These are phyloP conservation scores for Prosopis cineraria DNA, from an alignment of 306 rosid species.

Conservation along the genomic window DNA sequence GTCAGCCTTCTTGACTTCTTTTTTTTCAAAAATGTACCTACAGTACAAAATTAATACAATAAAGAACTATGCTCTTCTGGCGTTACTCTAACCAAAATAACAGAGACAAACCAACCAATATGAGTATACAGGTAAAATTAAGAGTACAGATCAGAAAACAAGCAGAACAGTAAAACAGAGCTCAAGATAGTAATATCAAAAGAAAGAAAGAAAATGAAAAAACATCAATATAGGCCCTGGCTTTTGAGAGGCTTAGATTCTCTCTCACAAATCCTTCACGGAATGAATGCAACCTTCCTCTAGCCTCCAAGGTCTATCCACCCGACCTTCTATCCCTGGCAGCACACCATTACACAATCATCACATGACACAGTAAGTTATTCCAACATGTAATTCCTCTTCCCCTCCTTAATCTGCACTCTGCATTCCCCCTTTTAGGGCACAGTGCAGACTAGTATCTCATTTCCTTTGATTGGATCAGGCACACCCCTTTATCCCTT, in stretches of 20 bases:
- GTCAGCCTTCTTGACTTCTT: conserved; percentile 56
- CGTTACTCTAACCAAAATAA: background rate
- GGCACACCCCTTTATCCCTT: no score
- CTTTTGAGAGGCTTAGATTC: background rate
- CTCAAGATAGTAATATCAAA: background rate
- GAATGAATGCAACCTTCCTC: background rate
- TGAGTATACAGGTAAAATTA: background rate
- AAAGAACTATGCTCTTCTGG: background rate
- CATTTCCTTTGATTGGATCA: no score
- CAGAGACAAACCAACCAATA: background rate
- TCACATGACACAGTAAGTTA: no score
- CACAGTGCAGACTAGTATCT: no score
- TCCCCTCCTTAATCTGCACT: no score
- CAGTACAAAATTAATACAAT: conserved; percentile 4
- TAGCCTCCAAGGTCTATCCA: background rate
- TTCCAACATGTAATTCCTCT: background rate
- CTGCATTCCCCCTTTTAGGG: no score
- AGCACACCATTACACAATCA: background rate
- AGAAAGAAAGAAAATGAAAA: background rate
- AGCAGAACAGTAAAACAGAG: background rate
- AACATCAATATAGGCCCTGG: background rate
- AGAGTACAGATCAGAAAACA: background rate
- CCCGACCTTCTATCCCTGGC: background rate
- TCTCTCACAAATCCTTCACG: background rate
- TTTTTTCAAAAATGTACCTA: conserved; percentile 83